Conservation (phyloP, 768 basidiomycete species). For the Sarcomyxa edulis region DNA sequence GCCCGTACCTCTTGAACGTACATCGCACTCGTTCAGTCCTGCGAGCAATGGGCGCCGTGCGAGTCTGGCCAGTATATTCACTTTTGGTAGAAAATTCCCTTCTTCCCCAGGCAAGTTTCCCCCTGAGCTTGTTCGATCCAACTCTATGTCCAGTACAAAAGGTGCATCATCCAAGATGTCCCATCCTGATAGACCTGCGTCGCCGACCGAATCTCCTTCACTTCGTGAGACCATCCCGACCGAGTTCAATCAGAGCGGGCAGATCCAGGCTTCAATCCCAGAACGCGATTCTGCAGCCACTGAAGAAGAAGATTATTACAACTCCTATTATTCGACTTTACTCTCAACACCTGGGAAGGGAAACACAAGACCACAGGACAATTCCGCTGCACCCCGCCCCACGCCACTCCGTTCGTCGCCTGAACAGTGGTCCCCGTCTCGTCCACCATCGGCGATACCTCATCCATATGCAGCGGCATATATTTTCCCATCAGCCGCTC, state of each 20-base stretch:
- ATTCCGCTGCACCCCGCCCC: too few relatives aligned
- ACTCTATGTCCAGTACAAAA: too few relatives aligned
- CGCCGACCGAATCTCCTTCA: conserved; percentile 1
- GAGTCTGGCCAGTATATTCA: conserved; percentile 52
- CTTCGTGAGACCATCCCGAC: too few relatives aligned
- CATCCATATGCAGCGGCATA: conserved; percentile 60
- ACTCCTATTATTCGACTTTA: conserved; percentile 44
- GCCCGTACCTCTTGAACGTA: conserved; percentile 37
- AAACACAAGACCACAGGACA: too few relatives aligned
- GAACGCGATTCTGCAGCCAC: neutral
- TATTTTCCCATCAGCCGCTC: conserved; percentile 20
- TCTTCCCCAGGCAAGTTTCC: conserved; percentile 15
- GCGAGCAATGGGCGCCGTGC: conserved; percentile 27
- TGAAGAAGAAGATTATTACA: conserved; percentile 38
- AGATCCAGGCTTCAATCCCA: too few relatives aligned
- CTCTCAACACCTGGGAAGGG: conserved; percentile 13
- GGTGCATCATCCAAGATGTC: too few relatives aligned
- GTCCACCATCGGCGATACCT: conserved; percentile 9
- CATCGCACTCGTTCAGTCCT: conserved; percentile 18
- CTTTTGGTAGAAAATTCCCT: conserved; percentile 30
- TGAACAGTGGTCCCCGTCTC: neutral
- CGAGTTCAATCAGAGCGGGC: too few relatives aligned
- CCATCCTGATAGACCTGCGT: conserved; percentile 1
- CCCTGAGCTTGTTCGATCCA: too few relatives aligned
- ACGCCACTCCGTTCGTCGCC: neutral